Base-by-base conservation (phyloP, 1,284 basidiomycete species). In the Cronartium ribicola region DNA sequence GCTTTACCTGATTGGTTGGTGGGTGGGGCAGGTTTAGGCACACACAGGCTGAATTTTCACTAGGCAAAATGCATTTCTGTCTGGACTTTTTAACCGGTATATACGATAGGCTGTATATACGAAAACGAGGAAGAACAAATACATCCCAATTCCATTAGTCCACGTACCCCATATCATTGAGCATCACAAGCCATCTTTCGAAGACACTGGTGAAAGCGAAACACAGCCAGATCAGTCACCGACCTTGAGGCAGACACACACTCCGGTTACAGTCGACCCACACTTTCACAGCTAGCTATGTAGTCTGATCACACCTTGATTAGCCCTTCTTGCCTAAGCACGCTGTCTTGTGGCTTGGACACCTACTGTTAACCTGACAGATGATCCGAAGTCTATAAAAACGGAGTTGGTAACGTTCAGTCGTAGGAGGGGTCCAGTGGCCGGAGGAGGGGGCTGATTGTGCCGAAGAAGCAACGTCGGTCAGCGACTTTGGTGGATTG, bases 1-100 rank as follows among this genome's bases (percentile, higher is more conserved):
- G 14, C 36, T 29, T 57, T 57, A 57, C 51, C 51, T n/a, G 29
- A 57, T 57, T 13, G 29, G 29, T 22, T 57, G 51, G 5, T 29
- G 48, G 51, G n/a, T 57, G 51, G n/a, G 29, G 51, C 14, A 57
- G 51, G 51, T 57, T 57, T 57, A 22, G 51, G 51, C 29, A 29
- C 29, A 57, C 51, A 57, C 51, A 57, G 51, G 20, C 36, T 22
- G 51, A 57, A 20, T 17, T 57, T 57, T 57, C 20, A 57, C 51
- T 57, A 57, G 51, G n/a, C 51, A 57, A 57, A 4, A 22, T 57
- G 51, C 51, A 57, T 57, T 57, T 57, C 51, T 57, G 20, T 57
- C 20, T 57, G 48, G n/a, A 46, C 29, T 29, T 29, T 29, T 29
- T 29, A 29, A 29, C 29, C 29, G 29, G 29, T 29, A 29, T 29